These are phyloP conservation scores for Microsporum ferrugineum DNA, from an alignment of 2,329 filamentous ascomycete species.

Conservation along the genomic window DNA sequence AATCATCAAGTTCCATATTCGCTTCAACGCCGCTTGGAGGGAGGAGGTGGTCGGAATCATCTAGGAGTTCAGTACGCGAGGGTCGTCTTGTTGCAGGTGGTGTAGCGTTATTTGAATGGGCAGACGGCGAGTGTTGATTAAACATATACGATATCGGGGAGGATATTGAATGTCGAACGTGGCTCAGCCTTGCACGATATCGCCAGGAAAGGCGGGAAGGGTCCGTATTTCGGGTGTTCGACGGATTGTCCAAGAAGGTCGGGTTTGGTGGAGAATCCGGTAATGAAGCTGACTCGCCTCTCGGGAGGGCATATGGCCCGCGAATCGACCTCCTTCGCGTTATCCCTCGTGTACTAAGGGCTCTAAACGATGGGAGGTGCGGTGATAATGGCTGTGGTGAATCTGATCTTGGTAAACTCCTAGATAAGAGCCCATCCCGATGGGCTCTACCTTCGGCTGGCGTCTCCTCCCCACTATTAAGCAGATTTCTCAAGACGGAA, in stretches of 20 bases:
- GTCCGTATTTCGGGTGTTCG: constrained; percentile 20
- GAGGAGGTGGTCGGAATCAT: constrained; percentile 26
- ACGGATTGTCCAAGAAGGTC: constrained; percentile 19
- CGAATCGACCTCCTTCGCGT: constrained; percentile 30
- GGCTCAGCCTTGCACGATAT: constrained; percentile 30
- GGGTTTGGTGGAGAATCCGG: constrained; percentile 22
- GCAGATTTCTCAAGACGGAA: constrained; percentile 33
- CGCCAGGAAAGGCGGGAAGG: constrained; percentile 28
- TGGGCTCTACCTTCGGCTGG: constrained; percentile 35
- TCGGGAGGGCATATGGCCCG: constrained; percentile 31
- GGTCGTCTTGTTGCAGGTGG: constrained; percentile 21
- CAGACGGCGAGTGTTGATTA: constrained; percentile 24
- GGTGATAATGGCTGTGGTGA: constrained; percentile 22
- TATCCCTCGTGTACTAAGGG: constrained; percentile 29
- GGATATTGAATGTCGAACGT: constrained; percentile 35
- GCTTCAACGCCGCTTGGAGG: constrained; percentile 30
- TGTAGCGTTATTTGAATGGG: constrained; percentile 17
- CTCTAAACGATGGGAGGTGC: constrained; percentile 33
- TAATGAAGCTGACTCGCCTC: constrained; percentile 23
- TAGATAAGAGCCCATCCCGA: constrained; percentile 32
- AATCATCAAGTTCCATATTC: constrained; percentile 31
- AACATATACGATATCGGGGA: constrained; percentile 36
- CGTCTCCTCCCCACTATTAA: constrained; percentile 37
- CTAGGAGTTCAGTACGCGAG: constrained; percentile 21
- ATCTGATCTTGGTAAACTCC: constrained; percentile 27